Evolutionary conservation across 495 filamentous ascomycete genomes (phyloP).

Genomic region (Glonium stellatum): DNA sequence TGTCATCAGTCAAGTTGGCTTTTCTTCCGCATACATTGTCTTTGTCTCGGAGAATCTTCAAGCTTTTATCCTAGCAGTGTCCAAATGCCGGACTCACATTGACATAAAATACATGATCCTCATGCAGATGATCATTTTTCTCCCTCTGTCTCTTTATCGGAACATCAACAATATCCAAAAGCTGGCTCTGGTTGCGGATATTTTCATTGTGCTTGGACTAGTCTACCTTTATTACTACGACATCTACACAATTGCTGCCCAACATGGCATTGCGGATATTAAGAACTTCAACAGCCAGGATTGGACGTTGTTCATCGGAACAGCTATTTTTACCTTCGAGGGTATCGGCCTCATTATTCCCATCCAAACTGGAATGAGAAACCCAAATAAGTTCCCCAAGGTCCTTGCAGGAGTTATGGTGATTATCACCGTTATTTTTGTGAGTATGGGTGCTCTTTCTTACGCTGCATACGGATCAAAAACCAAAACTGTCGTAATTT

Average conservation of each 20-base stretch:
- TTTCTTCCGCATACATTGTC: slow-evolving; percentile 95
- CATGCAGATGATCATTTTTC: slow-evolving; percentile 86
- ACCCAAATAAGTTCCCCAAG: slow-evolving; percentile 77
- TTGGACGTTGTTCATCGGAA: slow-evolving; percentile 97
- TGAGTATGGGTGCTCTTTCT: slow-evolving; percentile 82
- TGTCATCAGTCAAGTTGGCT: slow-evolving; percentile 89
- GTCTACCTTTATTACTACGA: slow-evolving; percentile 96
- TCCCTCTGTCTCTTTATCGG: slow-evolving; percentile 85
- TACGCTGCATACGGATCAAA: slow-evolving; percentile 93
- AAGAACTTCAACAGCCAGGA: slow-evolving; percentile 74
- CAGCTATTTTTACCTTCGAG: slow-evolving; percentile 97
- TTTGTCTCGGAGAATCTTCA: slow-evolving; percentile 95
- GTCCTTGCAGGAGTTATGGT: slow-evolving; percentile 88
- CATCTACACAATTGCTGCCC: slow-evolving; percentile 67
- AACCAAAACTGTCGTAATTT: slow-evolving; percentile 90
- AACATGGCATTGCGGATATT: slow-evolving; percentile 77
- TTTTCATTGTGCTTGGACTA: slow-evolving; percentile 86
- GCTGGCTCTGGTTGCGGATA: slow-evolving; percentile 75
- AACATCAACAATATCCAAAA: slow-evolving; percentile 91
- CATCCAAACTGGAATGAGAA: slow-evolving; percentile 93
- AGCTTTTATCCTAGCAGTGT: slow-evolving; percentile 80
- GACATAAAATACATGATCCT: slow-evolving; percentile 83
- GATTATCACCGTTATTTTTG: slow-evolving; percentile 84
- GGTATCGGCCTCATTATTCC: slow-evolving; percentile 98
- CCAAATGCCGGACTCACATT: slow-evolving; percentile 71